Percentiles rank a stretch among this genome's conserved stretches.
These are phyloP conservation scores for Excoecaria agallocha DNA, from an alignment of 345 rosid genomes.

Conservation along the genomic window DNA sequence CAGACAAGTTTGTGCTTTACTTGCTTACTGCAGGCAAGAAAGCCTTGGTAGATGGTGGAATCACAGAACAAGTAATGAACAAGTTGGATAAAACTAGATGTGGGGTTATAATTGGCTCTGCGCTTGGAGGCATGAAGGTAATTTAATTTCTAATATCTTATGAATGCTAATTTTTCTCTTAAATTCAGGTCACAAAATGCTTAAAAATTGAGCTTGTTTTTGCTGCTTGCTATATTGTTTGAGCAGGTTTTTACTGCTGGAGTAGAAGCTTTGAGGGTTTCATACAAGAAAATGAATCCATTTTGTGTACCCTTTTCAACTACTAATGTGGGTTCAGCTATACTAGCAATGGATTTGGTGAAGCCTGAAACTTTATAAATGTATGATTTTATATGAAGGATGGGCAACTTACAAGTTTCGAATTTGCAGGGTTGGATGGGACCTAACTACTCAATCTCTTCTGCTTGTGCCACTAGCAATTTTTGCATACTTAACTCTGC, in stretches of 20 bases:
- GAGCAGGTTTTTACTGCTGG: constrained; percentile 81
- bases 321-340: constrained; percentile 99
- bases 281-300: constrained; percentile 91
- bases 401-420: constrained; percentile 8
- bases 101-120: constrained; percentile 93
- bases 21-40: constrained; percentile 91
- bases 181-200: no score
- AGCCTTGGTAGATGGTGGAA: constrained; percentile 85
- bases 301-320: constrained; percentile 95
- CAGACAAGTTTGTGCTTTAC: constrained; percentile 97
- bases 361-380: constrained; percentile 19
- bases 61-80: constrained; percentile 71
- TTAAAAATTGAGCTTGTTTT: constrained; percentile 4
- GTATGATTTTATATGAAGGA: not conserved
- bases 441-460: constrained; percentile 91
- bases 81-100: constrained; percentile 75
- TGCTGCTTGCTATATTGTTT: not conserved
- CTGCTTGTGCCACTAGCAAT: constrained; percentile 98
- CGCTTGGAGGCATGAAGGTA: constrained; percentile 95
- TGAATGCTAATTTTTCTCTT: no score
- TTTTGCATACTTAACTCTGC: constrained; percentile 91
- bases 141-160: no score
- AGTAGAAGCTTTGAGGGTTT: constrained; percentile 79
- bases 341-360: constrained; percentile 98
- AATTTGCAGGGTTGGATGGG: constrained; percentile 95